A percentile compares a stretch with the other conserved stretches of the same genome.
Conservation (phyloP, 2,329 filamentous ascomycete species). For the Aspergillus sp. region DNA sequence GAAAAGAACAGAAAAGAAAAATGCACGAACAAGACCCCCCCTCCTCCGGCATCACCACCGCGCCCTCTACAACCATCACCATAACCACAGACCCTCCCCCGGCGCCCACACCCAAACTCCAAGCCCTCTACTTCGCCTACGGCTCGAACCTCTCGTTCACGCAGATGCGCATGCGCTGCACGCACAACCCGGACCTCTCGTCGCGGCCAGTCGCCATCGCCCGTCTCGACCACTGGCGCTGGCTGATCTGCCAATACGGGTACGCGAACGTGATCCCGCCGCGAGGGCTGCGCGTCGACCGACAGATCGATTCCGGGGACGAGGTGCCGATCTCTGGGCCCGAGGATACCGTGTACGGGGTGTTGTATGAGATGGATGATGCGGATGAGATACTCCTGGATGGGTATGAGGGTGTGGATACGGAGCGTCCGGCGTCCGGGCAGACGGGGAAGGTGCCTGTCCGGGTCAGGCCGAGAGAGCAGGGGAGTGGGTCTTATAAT, state of each 20-base stretch:
- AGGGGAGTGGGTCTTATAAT: conserved; percentile 37
- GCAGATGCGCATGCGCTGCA: conserved; percentile 42
- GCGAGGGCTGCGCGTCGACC: conserved; percentile 18
- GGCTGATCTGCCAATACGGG: conserved; percentile 43
- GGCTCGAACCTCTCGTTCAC: conserved; percentile 45
- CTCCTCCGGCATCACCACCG: neutral
- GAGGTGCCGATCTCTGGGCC: conserved; percentile 22
- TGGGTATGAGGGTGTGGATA: conserved; percentile 39
- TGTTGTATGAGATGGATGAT: conserved; percentile 42
- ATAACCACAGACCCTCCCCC: conserved; percentile 1
- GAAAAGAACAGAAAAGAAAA: neutral
- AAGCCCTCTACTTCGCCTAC: conserved; percentile 45
- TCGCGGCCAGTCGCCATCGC: conserved; percentile 40
- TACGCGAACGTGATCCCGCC: conserved; percentile 44
- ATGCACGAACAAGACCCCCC: neutral
- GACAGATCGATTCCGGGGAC: conserved; percentile 18
- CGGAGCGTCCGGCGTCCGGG: conserved; percentile 10
- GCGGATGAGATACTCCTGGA: conserved; percentile 39
- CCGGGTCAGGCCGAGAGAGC: conserved; percentile 29
- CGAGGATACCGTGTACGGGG: conserved; percentile 36
- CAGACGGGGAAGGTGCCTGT: conserved; percentile 9
- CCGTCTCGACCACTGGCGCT: conserved; percentile 38
- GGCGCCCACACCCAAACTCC: conserved; percentile 20
- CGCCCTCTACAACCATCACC: conserved; percentile 1
- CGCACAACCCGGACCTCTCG: conserved; percentile 31